Evolutionary conservation across 2,329 filamentous ascomycete genomes (phyloP).

Genomic region (Lachnellula occidentalis): DNA sequence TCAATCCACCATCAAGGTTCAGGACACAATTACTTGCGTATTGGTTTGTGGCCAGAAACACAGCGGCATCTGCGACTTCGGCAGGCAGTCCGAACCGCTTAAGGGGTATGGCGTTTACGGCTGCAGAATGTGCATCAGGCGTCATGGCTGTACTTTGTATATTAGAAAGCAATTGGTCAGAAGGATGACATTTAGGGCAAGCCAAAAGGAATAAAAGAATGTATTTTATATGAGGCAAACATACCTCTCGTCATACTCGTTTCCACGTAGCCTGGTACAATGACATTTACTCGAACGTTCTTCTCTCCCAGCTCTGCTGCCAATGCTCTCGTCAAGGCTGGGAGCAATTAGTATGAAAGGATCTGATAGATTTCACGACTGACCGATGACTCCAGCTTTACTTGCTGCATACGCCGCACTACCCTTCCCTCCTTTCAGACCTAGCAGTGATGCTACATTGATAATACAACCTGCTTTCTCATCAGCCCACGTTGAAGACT

Average conservation of each 20-base stretch:
- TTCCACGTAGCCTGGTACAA: conserved; percentile 77
- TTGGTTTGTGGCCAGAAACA: conserved; percentile 70
- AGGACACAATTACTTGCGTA: conserved; percentile 86
- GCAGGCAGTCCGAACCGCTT: conserved; percentile 59
- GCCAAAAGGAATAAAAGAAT: neutral
- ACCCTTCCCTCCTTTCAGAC: conserved; percentile 61
- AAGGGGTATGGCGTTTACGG: conserved; percentile 53
- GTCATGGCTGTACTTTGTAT: conserved; percentile 39
- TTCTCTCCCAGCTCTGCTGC: conserved; percentile 55
- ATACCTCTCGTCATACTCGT: conserved; percentile 73
- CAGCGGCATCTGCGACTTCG: conserved; percentile 76
- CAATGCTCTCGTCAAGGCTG: conserved; percentile 64
- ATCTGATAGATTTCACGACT: conserved; percentile 14
- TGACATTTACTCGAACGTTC: conserved; percentile 70
- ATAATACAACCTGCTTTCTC: conserved; percentile 58
- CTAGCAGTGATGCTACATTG: conserved; percentile 75
- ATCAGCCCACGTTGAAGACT: neutral
- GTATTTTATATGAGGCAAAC: conserved; percentile 5
- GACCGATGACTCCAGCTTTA: conserved; percentile 74
- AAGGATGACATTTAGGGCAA: conserved; percentile 8
- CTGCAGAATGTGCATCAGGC: conserved; percentile 28
- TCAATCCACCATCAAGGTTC: conserved; percentile 80
- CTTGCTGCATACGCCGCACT: conserved; percentile 70
- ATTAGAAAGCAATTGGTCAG: conserved; percentile 29
- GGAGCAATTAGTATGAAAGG: conserved; percentile 1